A percentile compares a stretch with the other conserved stretches of the same genome.
Evolutionary conservation across 139 green algal genomes (phyloP).

Genomic region (Klebsormidium nitens): DNA sequence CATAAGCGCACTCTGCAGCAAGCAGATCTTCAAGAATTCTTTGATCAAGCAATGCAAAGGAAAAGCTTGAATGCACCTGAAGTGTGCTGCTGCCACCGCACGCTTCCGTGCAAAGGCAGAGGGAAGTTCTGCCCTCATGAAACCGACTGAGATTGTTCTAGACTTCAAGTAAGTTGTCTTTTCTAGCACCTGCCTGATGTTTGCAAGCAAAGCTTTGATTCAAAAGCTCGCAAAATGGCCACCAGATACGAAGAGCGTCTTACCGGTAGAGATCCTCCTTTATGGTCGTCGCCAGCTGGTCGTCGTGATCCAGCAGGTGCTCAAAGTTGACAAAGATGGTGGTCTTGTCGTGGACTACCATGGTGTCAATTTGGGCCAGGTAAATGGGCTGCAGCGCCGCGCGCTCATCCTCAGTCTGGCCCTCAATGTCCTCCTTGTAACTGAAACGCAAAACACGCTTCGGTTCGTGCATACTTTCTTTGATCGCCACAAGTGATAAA

Average conservation of each 20-base stretch:
- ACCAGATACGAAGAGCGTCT: conserved; percentile 4
- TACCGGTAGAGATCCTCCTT: conserved; percentile 42
- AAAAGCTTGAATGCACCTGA: no score
- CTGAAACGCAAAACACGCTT: no score
- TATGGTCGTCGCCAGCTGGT: conserved; percentile 53
- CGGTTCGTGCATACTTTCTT: no score
- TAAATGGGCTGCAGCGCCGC: conserved; percentile 24
- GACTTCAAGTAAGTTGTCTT: not conserved
- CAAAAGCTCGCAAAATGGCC: not conserved
- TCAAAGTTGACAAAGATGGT: conserved; percentile 74
- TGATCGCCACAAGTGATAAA: no score
- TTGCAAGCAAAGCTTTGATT: not conserved
- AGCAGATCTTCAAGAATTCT: no score
- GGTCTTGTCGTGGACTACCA: conserved; percentile 51
- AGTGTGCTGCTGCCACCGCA: no score
- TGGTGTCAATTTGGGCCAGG: conserved; percentile 39
- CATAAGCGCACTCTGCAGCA: no score
- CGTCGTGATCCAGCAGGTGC: conserved; percentile 64
- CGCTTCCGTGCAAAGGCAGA: no score
- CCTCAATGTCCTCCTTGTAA: not conserved
- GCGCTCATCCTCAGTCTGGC: not conserved
- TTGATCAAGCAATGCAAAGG: no score
- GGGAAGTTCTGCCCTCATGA: conserved; percentile 5
- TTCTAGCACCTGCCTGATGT: not conserved
- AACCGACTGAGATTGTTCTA: conserved; percentile 3